Conservation (phyloP, 345 rosid species). For the Punica granatum region DNA sequence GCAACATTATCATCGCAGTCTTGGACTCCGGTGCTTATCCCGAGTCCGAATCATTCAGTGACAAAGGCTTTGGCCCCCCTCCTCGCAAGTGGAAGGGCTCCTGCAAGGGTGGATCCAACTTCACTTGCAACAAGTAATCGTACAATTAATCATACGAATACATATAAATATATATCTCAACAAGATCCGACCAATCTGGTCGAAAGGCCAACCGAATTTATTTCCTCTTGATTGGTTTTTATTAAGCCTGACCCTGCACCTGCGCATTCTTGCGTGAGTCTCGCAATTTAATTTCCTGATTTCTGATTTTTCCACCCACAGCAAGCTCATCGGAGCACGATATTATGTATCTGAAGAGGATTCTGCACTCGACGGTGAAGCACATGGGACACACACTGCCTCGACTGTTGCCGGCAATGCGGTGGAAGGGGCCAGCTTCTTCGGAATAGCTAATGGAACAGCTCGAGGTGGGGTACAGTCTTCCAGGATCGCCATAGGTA, state of each 20-base stretch:
- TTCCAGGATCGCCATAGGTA: constrained; percentile 42
- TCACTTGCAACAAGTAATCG: constrained; percentile 26
- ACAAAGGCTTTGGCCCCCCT: constrained; percentile 12
- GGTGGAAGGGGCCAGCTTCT: constrained; percentile 27
- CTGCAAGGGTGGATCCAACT: constrained; percentile 11
- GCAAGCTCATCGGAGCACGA: constrained; percentile 46
- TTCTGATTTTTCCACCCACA: not conserved
- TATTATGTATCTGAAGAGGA: constrained; percentile 14
- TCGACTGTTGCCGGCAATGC: constrained; percentile 58
- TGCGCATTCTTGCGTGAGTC: not conserved
- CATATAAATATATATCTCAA: not conserved
- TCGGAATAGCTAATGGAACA: constrained; percentile 41
- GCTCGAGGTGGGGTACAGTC: constrained; percentile 61
- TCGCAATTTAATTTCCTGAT: not conserved
- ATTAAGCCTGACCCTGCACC: no score
- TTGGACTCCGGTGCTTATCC: no score
- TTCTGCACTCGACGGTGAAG: constrained; percentile 14
- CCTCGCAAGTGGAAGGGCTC: constrained; percentile 15
- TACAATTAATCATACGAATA: no score
- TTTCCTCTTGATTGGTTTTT: no score
- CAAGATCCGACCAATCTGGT: no score
- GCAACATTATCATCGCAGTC: constrained; percentile 17
- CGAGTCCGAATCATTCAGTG: no score
- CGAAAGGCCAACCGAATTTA: not conserved
- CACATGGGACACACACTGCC: constrained; percentile 64